Evolutionary conservation across 2,329 filamentous ascomycete genomes (phyloP).

Genomic region (Fusarium sambucinum): DNA sequence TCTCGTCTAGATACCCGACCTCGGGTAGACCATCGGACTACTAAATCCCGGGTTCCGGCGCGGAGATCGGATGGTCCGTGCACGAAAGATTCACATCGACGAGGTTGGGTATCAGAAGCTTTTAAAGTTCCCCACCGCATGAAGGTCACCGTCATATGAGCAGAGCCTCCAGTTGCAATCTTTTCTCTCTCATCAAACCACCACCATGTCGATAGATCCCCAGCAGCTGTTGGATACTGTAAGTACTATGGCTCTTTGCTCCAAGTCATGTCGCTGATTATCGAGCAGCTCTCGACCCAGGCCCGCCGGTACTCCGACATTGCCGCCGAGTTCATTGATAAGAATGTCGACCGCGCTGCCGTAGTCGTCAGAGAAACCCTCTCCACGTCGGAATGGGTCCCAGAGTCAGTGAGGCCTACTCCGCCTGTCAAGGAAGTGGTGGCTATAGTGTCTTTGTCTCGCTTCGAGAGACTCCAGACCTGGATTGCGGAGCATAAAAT

Average conservation of each 20-base stretch:
- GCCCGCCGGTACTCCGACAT: slow-evolving; percentile 77
- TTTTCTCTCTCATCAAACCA: slow-evolving; percentile 40
- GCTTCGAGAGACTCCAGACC: slow-evolving; percentile 68
- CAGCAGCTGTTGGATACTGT: slow-evolving; percentile 83
- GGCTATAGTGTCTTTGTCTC: slow-evolving; percentile 51
- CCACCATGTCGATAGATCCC: slow-evolving; percentile 81
- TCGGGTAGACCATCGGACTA: slow-evolving; percentile 32
- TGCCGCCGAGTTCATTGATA: slow-evolving; percentile 83
- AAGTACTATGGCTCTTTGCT: slow-evolving; percentile 52
- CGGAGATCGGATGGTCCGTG: slow-evolving; percentile 43
- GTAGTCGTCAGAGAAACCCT: slow-evolving; percentile 76
- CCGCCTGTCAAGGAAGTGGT: slow-evolving; percentile 59
- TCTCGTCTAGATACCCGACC: slow-evolving; percentile 33
- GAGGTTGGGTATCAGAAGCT: slow-evolving; percentile 45
- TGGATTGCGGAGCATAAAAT: slow-evolving; percentile 82
- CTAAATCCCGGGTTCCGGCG: slow-evolving; percentile 36
- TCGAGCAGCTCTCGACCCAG: slow-evolving; percentile 68
- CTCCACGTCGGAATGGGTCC: slow-evolving; percentile 77
- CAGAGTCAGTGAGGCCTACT: slow-evolving; percentile 72
- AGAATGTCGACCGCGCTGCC: slow-evolving; percentile 82
- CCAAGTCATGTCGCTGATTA: slow-evolving; percentile 20
- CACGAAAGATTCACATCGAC: slow-evolving; percentile 33
- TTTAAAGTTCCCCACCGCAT: slow-evolving; percentile 46
- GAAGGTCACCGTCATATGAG: slow-evolving; percentile 49
- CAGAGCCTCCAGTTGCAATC: slow-evolving; percentile 41